phyloP scores from a whole-genome alignment of 1,284 basidiomycete genomes.

The Pterulicium gracile region DNA sequence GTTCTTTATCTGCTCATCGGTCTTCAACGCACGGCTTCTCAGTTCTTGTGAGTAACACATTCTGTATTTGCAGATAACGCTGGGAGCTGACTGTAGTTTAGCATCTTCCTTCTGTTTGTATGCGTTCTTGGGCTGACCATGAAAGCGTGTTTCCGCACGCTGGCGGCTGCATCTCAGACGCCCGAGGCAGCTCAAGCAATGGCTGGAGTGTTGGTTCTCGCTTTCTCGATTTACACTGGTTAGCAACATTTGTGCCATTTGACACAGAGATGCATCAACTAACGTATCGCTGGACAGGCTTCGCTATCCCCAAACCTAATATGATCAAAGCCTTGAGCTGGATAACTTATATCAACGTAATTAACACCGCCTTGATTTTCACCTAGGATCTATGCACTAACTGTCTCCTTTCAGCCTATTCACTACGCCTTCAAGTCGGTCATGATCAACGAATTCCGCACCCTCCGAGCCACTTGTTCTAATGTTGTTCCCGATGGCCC shows the following conservation, averaged over 20 bases:
- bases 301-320: slow-evolving; percentile 25
- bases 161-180: slow-evolving; percentile 42
- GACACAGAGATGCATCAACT: not conserved
- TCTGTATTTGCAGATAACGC: slow-evolving; percentile 11
- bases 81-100: slow-evolving; percentile 13
- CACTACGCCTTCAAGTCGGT: slow-evolving; percentile 42
- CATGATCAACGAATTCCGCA: slow-evolving; percentile 47
- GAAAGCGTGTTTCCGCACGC: slow-evolving; percentile 49
- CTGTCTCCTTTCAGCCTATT: slow-evolving; percentile 22
- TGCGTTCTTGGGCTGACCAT: slow-evolving; percentile 42
- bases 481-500: slow-evolving; percentile 33
- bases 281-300: slow-evolving; percentile 23
- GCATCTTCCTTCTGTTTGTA: slow-evolving; percentile 42
- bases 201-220: slow-evolving; percentile 33
- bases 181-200: slow-evolving; percentile 49
- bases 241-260: slow-evolving; percentile 16
- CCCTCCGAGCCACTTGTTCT: slow-evolving; percentile 28
- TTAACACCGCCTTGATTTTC: slow-evolving; percentile 14
- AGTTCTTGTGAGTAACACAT: slow-evolving; percentile 29
- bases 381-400: not conserved
- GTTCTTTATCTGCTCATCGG: slow-evolving; percentile 48
- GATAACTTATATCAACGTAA: slow-evolving; percentile 52
- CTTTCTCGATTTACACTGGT: slow-evolving; percentile 17
- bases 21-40: slow-evolving; percentile 29
- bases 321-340: slow-evolving; percentile 58